Base-by-base conservation (phyloP, 371 early-diverging fungal genomes). In the Syncephalis fuscata region DNA sequence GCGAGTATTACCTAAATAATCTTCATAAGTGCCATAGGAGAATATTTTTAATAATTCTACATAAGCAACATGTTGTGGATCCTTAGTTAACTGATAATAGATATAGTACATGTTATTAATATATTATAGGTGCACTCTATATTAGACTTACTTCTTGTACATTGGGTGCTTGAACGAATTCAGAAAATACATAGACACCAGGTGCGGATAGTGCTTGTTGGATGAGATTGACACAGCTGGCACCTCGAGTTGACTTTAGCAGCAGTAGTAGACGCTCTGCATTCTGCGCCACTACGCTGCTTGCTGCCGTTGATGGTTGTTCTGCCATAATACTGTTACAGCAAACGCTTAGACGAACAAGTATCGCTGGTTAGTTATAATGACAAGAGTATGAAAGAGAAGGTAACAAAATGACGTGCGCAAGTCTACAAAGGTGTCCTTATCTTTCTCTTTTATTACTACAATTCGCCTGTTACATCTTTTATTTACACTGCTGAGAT, bases 1-100 rank as follows among this genome's bases (percentile, higher is more conserved):
- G n/a, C n/a, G n/a, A n/a, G n/a, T n/a, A n/a, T 32, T 65, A 85
- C 88, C 73, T 65, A 70, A 65, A 59, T 86, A 89, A 53, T 85
- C 87, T 48, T 61, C 62, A 50, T 66, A 84, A 1, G 85, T 85
- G 11, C 86, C 87, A 60, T 76, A 88, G 21, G 85, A 68, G 56
- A 86, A 89, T 20, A 85, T 58, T 37, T 68, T 46, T 38, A 89
- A 62, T 22, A 86, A 59, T 7, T 61, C 58, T 48, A 72, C 65
- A 55, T 79, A 73, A 16, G 73, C 71, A 22, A 55, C 63, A 39
- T 74, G 70, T 44, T 82, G 68, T 17, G 78, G 73, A 43, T 64
- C 54, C 5, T 56, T 40, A 38, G 66, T 59, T 14, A 83, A 67
- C 87, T n/a, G n/a, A n/a, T n/a, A n/a, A n/a, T n/a, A n/a, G n/a